Evolutionary conservation across 139 green algal genomes (phyloP).

Genomic region (Micractinium sp.): DNA sequence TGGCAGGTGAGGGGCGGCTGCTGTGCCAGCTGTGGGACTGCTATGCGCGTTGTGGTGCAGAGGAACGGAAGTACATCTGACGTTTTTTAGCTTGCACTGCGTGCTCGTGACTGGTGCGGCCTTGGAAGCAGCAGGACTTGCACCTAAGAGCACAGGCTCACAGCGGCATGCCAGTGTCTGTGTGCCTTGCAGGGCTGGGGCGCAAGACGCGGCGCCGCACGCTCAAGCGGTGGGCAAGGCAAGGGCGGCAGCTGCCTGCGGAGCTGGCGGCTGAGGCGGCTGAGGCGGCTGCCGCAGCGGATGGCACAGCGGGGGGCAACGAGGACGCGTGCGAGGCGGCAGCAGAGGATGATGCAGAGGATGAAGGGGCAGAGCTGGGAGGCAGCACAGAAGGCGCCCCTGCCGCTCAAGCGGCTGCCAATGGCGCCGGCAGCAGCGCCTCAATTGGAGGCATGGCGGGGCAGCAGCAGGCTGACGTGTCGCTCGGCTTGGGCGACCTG

Average conservation of each 20-base stretch:
- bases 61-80: not conserved
- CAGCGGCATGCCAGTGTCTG: not conserved
- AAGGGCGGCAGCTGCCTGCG: slow-evolving; percentile 17
- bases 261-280: slow-evolving; percentile 23
- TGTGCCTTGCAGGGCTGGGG: slow-evolving; percentile 18
- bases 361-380: not conserved
- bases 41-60: not conserved
- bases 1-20: not conserved
- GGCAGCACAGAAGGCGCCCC: not conserved
- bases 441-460: not conserved
- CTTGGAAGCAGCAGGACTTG: not conserved
- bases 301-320: not conserved
- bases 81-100: not conserved
- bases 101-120: no score
- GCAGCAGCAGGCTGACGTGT: not conserved
- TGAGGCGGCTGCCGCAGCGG: slow-evolving; percentile 12
- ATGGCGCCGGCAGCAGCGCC: not conserved
- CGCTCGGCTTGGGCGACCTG: not conserved
- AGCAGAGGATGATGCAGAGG: not conserved
- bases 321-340: not conserved
- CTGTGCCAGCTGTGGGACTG: not conserved
- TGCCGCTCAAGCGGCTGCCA: not conserved
- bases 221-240: slow-evolving; percentile 26
- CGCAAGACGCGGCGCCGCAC: slow-evolving; percentile 19
- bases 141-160: not conserved